Evolutionary conservation across 768 basidiomycete genomes (phyloP).

Genomic region (Tulasnella sp.): DNA sequence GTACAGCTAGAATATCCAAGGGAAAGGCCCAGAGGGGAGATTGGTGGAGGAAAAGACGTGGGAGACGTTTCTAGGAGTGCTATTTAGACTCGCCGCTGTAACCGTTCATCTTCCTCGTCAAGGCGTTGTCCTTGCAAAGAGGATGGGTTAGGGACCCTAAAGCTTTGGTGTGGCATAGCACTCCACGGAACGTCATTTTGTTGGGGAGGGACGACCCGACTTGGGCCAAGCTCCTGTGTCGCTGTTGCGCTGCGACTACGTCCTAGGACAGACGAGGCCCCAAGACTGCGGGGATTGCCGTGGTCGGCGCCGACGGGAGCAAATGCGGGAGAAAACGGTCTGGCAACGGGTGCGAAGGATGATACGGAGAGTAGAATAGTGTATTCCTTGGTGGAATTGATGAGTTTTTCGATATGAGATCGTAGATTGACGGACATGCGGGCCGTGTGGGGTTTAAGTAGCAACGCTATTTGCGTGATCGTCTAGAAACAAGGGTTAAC

Average conservation of each 20-base stretch:
- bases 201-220: slow-evolving; percentile 22
- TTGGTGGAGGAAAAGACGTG: not conserved
- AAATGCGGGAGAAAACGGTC: slow-evolving; percentile 51
- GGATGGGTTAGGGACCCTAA: slow-evolving; percentile 26
- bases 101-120: slow-evolving; percentile 6
- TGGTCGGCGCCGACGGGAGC: slow-evolving; percentile 7
- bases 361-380: slow-evolving; percentile 78
- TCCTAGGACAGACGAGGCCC: slow-evolving; percentile 38
- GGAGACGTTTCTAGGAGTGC: not conserved
- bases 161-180: slow-evolving; percentile 40
- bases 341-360: slow-evolving; percentile 52
- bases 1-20: not conserved
- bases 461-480: slow-evolving; percentile 1
- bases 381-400: slow-evolving; percentile 76
- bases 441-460: slow-evolving; percentile 24
- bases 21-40: not conserved
- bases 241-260: slow-evolving; percentile 40
- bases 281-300: slow-evolving; percentile 34
- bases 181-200: slow-evolving; percentile 39
- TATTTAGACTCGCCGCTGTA: not conserved
- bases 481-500: slow-evolving; percentile 21
- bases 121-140: not conserved
- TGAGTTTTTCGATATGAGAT: slow-evolving; percentile 59
- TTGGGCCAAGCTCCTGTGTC: slow-evolving; percentile 33
- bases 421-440: slow-evolving; percentile 49